A percentile compares a stretch with the other conserved stretches of the same genome.
Conservation (phyloP, 176 grass and related monocot species). For the Ananas comosus region DNA sequence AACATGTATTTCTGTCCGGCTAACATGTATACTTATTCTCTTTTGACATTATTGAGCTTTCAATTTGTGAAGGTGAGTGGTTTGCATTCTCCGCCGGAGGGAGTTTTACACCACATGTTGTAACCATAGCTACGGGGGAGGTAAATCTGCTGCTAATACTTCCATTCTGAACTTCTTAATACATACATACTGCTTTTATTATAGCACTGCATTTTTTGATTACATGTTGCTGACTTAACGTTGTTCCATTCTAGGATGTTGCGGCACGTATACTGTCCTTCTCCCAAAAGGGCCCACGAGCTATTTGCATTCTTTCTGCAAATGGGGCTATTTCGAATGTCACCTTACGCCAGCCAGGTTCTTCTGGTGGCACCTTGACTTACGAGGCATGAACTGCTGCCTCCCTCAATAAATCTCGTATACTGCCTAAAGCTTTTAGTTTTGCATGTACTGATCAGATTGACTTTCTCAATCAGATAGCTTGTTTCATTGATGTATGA, state of each 20-base stretch:
- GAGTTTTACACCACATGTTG: slow-evolving; percentile 89
- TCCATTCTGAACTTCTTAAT: no score
- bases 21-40: neutral
- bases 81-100: slow-evolving; percentile 83
- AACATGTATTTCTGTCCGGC: neutral
- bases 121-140: slow-evolving; percentile 74
- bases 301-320: slow-evolving; percentile 69
- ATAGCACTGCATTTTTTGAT: neutral
- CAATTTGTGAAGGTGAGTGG: slow-evolving; percentile 63
- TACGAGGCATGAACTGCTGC: slow-evolving; percentile 44
- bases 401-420: neutral
- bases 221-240: slow-evolving; percentile 7
- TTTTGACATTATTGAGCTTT: slow-evolving; percentile 2
- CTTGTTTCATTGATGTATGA: neutral
- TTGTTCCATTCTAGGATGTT: slow-evolving; percentile 51
- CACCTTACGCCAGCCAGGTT: slow-evolving; percentile 42
- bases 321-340: slow-evolving; percentile 88
- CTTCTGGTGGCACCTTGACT: slow-evolving; percentile 62
- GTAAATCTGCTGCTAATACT: slow-evolving; percentile 18
- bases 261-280: slow-evolving; percentile 78
- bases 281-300: slow-evolving; percentile 79
- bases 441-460: neutral
- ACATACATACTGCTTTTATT: neutral
- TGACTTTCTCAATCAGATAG: neutral
- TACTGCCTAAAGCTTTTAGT: neutral